Evolutionary conservation across 805 yeast species (phyloP).

Genomic region (Schwanniomyces sp.): DNA sequence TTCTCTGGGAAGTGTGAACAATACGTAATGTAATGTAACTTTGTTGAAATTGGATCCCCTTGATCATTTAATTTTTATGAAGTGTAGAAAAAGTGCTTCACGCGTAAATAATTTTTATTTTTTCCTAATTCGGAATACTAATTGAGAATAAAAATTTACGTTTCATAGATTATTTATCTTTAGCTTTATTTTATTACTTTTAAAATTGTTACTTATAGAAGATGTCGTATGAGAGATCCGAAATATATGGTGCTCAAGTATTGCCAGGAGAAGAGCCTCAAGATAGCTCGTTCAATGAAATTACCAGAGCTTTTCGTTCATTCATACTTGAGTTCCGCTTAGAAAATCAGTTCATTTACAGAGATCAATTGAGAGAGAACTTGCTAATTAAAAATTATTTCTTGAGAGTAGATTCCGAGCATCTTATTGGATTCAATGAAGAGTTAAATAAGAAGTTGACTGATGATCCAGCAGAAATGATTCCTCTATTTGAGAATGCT

Average conservation of each 20-base stretch:
- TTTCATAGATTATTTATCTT: not conserved
- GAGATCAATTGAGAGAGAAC: conserved; percentile 90
- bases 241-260: conserved; percentile 73
- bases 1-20: too few species aligned
- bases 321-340: conserved; percentile 86
- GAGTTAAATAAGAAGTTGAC: conserved; percentile 79
- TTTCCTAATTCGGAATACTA: conserved; percentile 14
- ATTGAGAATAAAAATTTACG: conserved; percentile 6
- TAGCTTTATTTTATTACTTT: not conserved
- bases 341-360: conserved; percentile 77
- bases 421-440: conserved; percentile 84
- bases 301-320: conserved; percentile 72
- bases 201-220: not conserved
- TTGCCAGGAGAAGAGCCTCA: conserved; percentile 78
- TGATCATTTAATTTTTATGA: not conserved
- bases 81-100: not conserved
- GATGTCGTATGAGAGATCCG: conserved; percentile 78
- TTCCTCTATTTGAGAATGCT: conserved; percentile 81
- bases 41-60: too few species aligned
- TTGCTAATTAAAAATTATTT: conserved; percentile 72
- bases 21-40: too few species aligned
- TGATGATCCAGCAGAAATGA: conserved; percentile 86
- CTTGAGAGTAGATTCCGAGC: conserved; percentile 76
- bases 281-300: conserved; percentile 65
- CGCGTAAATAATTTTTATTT: conserved; percentile 7